Evolutionary conservation across 2,329 filamentous ascomycete genomes (phyloP), one percentile per base, ranked within the genome.

Genomic region (Curvularia spicifera): DNA sequence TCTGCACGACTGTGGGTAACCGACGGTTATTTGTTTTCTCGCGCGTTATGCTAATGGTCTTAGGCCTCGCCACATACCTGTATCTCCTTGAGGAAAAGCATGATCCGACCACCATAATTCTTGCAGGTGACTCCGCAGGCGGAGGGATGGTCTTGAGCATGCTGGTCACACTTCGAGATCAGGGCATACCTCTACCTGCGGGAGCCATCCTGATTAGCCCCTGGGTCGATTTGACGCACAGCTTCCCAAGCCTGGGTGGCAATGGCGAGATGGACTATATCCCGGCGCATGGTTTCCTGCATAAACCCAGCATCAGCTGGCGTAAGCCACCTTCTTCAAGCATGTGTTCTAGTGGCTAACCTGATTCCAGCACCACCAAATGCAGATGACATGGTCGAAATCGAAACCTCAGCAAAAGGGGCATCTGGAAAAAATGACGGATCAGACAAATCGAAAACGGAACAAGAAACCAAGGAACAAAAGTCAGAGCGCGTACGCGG

Each of bases 221-320:
- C 0, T 99, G 95, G 95, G 93, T 94, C 8, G 95, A 99, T 74
- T 80, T 98, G 52, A 96, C 92, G 0, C 94, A 98, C 74, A 97
- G 93, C 0, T 98, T 98, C 64, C 95, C 95, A 0, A 97, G 93
- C 65, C 85, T 97, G n/a, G 84, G 86, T 2, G 85, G 82, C 5
- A 86, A 92, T 40, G 87, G 86, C 49, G 85, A 86, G 0, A 78
- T 91, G 50, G 95, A 99, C 73, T 98, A 97, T 68, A 94, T 99
- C 33, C 95, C 95, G 4, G 79, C 88, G 0, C 84, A 89, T 66
- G 95, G 95, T 0, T 98, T 99, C 69, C 88, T 96, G 64, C 93
- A 98, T 68, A 92, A 90, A 68, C 95, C 94, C 0, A 97, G 92
- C 0, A 81, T 85, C 53, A 87, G 90, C n/a, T 99, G 95, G 95